Conservation (phyloP, 805 yeast species). For the Maudiozyma turicensis region DNA sequence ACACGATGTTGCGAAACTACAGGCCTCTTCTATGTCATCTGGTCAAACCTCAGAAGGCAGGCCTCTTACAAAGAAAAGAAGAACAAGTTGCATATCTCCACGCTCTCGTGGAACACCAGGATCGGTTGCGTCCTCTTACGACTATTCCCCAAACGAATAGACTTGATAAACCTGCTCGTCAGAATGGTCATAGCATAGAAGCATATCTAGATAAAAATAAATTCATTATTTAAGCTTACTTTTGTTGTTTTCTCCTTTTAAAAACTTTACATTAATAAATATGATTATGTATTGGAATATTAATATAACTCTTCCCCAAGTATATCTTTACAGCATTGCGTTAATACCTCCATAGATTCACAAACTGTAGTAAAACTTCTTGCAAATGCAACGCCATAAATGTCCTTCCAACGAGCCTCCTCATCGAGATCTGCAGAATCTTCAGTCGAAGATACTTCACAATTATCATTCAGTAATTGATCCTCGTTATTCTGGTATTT, state of each 20-base stretch:
- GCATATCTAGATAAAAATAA: neutral
- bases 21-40: neutral
- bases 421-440: constrained; percentile 6
- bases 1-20: neutral
- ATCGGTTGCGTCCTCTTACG: neutral
- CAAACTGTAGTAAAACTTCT: constrained; percentile 40
- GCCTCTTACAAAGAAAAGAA: constrained; percentile 7
- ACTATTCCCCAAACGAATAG: neutral
- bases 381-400: constrained; percentile 42
- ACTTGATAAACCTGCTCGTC: neutral
- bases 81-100: constrained; percentile 13
- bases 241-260: neutral
- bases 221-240: neutral
- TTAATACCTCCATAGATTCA: constrained; percentile 32
- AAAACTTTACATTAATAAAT: neutral
- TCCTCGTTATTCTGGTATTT: neutral
- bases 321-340: constrained; percentile 32
- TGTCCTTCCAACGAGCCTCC: constrained; percentile 36
- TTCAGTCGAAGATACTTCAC: neutral
- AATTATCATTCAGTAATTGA: neutral
- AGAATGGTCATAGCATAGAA: neutral
- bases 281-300: neutral
- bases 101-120: neutral
- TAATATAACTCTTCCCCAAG: constrained; percentile 34
- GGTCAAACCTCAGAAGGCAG: neutral